These are phyloP conservation scores for Penicillium rolfsii DNA, from an alignment of 2,329 filamentous ascomycete genomes.

Conservation along the genomic window DNA sequence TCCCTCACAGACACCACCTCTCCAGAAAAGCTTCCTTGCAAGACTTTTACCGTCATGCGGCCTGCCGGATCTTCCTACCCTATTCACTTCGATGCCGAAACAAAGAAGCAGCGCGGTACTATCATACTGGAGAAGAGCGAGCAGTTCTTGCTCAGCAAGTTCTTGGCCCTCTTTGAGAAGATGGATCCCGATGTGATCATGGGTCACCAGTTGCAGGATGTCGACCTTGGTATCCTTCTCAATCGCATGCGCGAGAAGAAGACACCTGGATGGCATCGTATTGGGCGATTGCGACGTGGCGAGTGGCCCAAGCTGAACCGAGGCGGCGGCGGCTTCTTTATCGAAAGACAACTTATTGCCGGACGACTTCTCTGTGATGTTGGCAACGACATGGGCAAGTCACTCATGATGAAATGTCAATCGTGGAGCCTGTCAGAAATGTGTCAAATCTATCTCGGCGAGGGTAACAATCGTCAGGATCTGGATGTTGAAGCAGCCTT, in stretches of 20 bases:
- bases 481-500: slow-evolving; percentile 86
- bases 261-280: slow-evolving; percentile 90
- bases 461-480: slow-evolving; percentile 73
- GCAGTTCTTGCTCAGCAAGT: slow-evolving; percentile 80
- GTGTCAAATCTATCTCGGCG: slow-evolving; percentile 84
- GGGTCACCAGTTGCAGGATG: slow-evolving; percentile 94
- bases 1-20: slow-evolving; percentile 84
- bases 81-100: slow-evolving; percentile 79
- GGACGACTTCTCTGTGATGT: slow-evolving; percentile 91
- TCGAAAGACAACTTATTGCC: slow-evolving; percentile 84
- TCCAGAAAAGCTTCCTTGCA: slow-evolving; percentile 83
- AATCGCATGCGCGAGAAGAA: slow-evolving; percentile 87
- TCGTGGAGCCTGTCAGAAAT: slow-evolving; percentile 98
- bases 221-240: slow-evolving; percentile 89
- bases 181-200: slow-evolving; percentile 92
- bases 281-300: slow-evolving; percentile 79
- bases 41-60: slow-evolving; percentile 88
- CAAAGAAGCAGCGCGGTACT: slow-evolving; percentile 72
- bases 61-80: slow-evolving; percentile 78
- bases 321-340: slow-evolving; percentile 85
- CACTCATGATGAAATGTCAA: slow-evolving; percentile 94
- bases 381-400: slow-evolving; percentile 95
- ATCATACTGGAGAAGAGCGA: slow-evolving; percentile 84
- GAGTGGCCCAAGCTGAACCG: slow-evolving; percentile 89
- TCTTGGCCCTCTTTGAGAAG: slow-evolving; percentile 83